Evolutionary conservation across 2,329 filamentous ascomycete species (phyloP).

Genomic region (Calonectria hongkongensis): DNA sequence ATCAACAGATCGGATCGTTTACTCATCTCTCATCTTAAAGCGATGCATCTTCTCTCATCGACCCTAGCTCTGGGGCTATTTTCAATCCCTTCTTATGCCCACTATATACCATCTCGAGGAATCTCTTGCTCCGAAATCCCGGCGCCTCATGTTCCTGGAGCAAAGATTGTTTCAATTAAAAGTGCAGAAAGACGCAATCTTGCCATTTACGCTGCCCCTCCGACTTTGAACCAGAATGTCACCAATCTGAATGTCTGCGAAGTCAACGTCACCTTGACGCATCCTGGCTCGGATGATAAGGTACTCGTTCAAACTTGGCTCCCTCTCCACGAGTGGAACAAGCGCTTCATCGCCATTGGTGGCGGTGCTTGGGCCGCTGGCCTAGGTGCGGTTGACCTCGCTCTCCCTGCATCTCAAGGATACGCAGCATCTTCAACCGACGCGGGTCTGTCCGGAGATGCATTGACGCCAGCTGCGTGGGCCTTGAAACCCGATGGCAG

Average conservation of each 20-base stretch:
- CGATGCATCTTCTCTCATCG: neutral
- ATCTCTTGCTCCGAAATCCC: neutral
- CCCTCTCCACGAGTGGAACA: slow-evolving; percentile 55
- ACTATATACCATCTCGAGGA: neutral
- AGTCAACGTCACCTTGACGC: slow-evolving; percentile 54
- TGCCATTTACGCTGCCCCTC: neutral
- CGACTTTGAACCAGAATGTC: neutral
- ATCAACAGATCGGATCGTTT: neutral
- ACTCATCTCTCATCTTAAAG: too few species aligned
- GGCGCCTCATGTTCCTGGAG: neutral
- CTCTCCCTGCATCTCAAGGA: slow-evolving; percentile 31
- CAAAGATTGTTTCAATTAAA: neutral
- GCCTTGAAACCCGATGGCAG: slow-evolving; percentile 36
- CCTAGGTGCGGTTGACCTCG: neutral
- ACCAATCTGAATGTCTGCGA: slow-evolving; percentile 50
- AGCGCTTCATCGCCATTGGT: slow-evolving; percentile 55
- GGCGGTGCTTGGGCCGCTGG: slow-evolving; percentile 57
- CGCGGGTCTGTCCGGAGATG: slow-evolving; percentile 44
- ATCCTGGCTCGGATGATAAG: slow-evolving; percentile 48
- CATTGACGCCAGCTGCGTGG: slow-evolving; percentile 37
- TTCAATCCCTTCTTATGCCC: neutral
- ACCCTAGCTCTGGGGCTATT: neutral
- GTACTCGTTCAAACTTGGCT: slow-evolving; percentile 54
- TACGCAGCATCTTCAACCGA: slow-evolving; percentile 52
- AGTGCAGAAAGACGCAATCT: neutral